These are phyloP conservation scores for Saraca asoca DNA, from an alignment of 331 rosid genomes.

Conservation along the genomic window DNA sequence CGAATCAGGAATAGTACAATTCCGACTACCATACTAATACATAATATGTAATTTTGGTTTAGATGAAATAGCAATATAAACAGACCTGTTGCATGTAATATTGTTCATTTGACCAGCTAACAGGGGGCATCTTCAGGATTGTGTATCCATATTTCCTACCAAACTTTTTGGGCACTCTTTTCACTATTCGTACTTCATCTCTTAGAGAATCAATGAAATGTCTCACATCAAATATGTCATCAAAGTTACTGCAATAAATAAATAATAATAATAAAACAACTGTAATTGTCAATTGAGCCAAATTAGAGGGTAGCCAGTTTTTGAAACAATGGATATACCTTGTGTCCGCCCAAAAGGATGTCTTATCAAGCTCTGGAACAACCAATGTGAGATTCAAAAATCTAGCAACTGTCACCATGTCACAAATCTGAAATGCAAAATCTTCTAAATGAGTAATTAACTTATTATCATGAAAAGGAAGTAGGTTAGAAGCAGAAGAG, in stretches of 20 bases:
- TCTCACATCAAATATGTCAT: conserved; percentile 84
- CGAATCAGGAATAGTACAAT: too few species aligned
- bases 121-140: conserved; percentile 79
- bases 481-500: conserved; percentile 21
- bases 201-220: conserved; percentile 88
- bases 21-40: conserved; percentile 6
- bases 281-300: conserved; percentile 38
- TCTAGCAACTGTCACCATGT: conserved; percentile 96
- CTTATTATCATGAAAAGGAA: conserved; percentile 5
- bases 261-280: conserved; percentile 26
- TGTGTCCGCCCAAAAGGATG: conserved; percentile 90
- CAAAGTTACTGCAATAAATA: conserved; percentile 70
- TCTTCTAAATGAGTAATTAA: conserved; percentile 38
- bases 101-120: conserved; percentile 94
- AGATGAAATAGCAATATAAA: conserved; percentile 22
- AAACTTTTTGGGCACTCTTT: conserved; percentile 82
- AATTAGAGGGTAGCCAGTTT: conserved; percentile 13
- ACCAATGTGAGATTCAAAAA: conserved; percentile 91
- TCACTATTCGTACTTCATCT: conserved; percentile 89
- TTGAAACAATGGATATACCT: conserved; percentile 57
- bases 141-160: conserved; percentile 59
- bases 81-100: conserved; percentile 90
- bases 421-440: conserved; percentile 77
- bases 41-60: neutral
- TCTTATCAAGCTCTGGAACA: conserved; percentile 94